Conservation (phyloP, 2,329 filamentous ascomycete genomes). For the Neocucurbitaria cava region DNA sequence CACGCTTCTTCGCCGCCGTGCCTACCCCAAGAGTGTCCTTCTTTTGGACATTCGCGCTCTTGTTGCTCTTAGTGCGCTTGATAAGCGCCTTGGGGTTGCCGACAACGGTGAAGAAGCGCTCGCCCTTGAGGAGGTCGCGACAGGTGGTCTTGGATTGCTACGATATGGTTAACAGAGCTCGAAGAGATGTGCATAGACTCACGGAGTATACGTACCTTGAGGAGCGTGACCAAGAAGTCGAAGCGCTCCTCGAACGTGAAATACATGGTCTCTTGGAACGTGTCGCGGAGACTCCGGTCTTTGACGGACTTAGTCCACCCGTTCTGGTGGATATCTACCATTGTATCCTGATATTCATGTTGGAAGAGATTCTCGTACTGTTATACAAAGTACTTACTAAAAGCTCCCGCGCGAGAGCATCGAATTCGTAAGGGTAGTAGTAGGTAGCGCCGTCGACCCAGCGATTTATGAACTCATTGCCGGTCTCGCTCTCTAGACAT, state of each 20-base stretch:
- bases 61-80: slow-evolving; percentile 12
- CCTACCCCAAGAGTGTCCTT: not conserved
- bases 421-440: slow-evolving; percentile 1
- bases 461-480: slow-evolving; percentile 3
- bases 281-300: slow-evolving; percentile 11
- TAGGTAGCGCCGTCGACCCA: slow-evolving; percentile 6
- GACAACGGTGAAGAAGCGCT: slow-evolving; percentile 6
- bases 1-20: not conserved
- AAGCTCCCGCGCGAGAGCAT: slow-evolving; percentile 4
- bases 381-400: slow-evolving; percentile 3
- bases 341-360: not conserved
- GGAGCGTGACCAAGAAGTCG: slow-evolving; percentile 4
- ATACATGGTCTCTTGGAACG: slow-evolving; percentile 8
- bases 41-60: slow-evolving; percentile 8
- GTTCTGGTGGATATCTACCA: slow-evolving; percentile 9
- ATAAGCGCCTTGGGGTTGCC: slow-evolving; percentile 10
- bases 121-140: slow-evolving; percentile 17
- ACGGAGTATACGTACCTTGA: slow-evolving; percentile 1
- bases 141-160: slow-evolving; percentile 16
- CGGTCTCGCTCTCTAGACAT: slow-evolving; percentile 2
- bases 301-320: slow-evolving; percentile 14
- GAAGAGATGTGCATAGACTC: not conserved
- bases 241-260: slow-evolving; percentile 19
- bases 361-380: not conserved
- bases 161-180: not conserved